A percentile compares a stretch with the other conserved stretches of the same genome.
These are phyloP conservation scores for Boeremia lycopersici DNA, from an alignment of 2,329 filamentous ascomycete genomes.

Conservation along the genomic window DNA sequence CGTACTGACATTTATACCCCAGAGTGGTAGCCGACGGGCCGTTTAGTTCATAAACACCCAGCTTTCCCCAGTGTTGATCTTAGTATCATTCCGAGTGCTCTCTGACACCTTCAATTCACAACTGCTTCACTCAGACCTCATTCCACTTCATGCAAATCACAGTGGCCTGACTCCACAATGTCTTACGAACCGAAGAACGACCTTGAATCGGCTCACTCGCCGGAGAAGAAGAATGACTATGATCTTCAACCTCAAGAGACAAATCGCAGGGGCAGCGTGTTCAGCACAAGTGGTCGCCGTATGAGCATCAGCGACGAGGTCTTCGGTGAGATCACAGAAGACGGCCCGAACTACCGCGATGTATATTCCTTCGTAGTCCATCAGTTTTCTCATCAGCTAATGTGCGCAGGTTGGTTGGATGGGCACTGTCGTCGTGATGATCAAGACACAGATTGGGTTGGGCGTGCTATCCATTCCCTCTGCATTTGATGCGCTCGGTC, in stretches of 20 bases:
- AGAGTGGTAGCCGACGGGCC: background rate
- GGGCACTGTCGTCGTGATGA: slow-evolving; percentile 26
- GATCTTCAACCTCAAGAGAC: slow-evolving; percentile 7
- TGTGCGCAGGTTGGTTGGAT: slow-evolving; percentile 20
- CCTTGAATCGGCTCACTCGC: background rate
- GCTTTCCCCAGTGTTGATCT: slow-evolving; percentile 2
- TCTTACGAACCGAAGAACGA: slow-evolving; percentile 17
- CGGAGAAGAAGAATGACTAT: slow-evolving; percentile 4
- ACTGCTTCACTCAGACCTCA: background rate
- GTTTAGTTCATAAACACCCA: background rate
- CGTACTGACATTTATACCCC: slow-evolving; percentile 11
- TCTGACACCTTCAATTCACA: background rate
- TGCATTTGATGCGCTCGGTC: slow-evolving; percentile 52
- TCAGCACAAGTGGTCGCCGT: slow-evolving; percentile 10
- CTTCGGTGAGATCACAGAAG: slow-evolving; percentile 11
- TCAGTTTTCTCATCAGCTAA: background rate
- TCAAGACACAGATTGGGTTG: slow-evolving; percentile 29
- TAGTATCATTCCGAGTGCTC: background rate
- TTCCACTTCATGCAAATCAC: background rate
- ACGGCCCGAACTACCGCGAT: slow-evolving; percentile 9
- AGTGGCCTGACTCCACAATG: background rate
- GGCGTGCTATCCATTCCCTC: slow-evolving; percentile 55
- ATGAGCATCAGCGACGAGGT: slow-evolving; percentile 5
- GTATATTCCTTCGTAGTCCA: background rate
- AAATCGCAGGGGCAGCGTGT: slow-evolving; percentile 8